phyloP scores from a whole-genome alignment of 2,329 filamentous ascomycete species.

The Aphanoascus verrucosus region DNA sequence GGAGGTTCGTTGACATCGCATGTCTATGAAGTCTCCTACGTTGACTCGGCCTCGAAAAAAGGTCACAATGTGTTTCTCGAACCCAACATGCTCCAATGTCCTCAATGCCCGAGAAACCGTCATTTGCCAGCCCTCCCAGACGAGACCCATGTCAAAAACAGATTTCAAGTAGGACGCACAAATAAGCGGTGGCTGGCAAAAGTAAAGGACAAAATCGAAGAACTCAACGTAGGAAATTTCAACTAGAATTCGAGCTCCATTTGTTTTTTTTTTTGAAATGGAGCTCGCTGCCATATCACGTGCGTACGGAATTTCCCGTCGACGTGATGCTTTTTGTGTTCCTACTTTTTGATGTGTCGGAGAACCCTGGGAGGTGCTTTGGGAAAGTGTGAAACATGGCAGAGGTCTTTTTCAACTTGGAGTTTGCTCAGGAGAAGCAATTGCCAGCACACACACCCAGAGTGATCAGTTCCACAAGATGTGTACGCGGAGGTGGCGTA shows the following conservation, averaged over 20 bases:
- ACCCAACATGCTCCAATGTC: slow-evolving; percentile 85
- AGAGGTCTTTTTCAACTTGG: no score
- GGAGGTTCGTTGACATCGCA: slow-evolving; percentile 71
- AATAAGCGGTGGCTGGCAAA: slow-evolving; percentile 95
- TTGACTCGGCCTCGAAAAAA: slow-evolving; percentile 70
- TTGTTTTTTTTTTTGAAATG: no score
- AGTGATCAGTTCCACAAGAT: no score
- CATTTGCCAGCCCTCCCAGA: slow-evolving; percentile 57
- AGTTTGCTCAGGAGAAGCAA: no score
- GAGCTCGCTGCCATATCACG: no score
- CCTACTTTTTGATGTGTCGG: no score
- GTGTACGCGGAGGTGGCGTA: no score
- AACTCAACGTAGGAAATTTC: slow-evolving; percentile 78
- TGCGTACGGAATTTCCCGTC: no score
- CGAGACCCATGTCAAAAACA: slow-evolving; percentile 49
- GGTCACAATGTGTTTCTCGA: slow-evolving; percentile 93
- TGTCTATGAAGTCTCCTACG: slow-evolving; percentile 92
- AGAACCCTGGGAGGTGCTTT: no score
- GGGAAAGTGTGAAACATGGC: no score
- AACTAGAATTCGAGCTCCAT: slow-evolving; percentile 62
- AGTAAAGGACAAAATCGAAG: slow-evolving; percentile 95
- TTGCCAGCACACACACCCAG: no score
- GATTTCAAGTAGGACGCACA: slow-evolving; percentile 81
- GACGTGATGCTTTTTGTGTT: no score
- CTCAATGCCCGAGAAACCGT: slow-evolving; percentile 90